Evolutionary conservation across 2,329 filamentous ascomycete species (phyloP).

Genomic region (Piedraia hortae): DNA sequence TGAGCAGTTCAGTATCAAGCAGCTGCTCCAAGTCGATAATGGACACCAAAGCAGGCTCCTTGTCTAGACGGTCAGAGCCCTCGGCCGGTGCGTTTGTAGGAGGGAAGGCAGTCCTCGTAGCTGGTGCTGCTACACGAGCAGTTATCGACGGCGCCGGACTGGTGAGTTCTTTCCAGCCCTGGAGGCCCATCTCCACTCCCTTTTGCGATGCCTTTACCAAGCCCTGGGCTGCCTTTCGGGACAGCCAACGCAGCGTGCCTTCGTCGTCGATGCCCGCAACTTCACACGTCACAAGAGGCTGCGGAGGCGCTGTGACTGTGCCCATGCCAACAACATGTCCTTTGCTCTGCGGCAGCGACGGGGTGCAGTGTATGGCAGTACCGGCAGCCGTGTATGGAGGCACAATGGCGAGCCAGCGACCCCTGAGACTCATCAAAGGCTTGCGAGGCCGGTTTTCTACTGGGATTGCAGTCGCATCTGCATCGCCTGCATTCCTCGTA

Average conservation of each 20-base stretch:
- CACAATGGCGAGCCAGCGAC: constrained; percentile 53
- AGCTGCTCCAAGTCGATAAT: constrained; percentile 43
- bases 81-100: constrained; percentile 42
- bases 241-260: constrained; percentile 9
- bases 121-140: no score
- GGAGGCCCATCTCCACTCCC: constrained; percentile 40
- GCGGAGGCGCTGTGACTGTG: constrained; percentile 38
- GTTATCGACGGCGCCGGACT: constrained; percentile 25
- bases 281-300: constrained; percentile 36
- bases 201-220: constrained; percentile 36
- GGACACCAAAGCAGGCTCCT: constrained; percentile 46
- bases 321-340: constrained; percentile 27
- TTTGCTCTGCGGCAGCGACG: constrained; percentile 23
- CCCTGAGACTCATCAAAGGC: constrained; percentile 40
- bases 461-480: constrained; percentile 4
- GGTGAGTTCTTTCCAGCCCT: constrained; percentile 61
- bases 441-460: constrained; percentile 15
- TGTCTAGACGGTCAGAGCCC: constrained; percentile 24
- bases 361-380: constrained; percentile 38
- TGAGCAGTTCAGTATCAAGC: constrained; percentile 19
- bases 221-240: constrained; percentile 50
- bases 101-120: constrained; percentile 24
- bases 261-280: constrained; percentile 47
- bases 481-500: constrained; percentile 2
- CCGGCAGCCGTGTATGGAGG: constrained; percentile 42